Evolutionary conservation across 495 filamentous ascomycete species (phyloP), one percentile per base, ranked within the genome.

Genomic region (Penicillium longicatenatum): DNA sequence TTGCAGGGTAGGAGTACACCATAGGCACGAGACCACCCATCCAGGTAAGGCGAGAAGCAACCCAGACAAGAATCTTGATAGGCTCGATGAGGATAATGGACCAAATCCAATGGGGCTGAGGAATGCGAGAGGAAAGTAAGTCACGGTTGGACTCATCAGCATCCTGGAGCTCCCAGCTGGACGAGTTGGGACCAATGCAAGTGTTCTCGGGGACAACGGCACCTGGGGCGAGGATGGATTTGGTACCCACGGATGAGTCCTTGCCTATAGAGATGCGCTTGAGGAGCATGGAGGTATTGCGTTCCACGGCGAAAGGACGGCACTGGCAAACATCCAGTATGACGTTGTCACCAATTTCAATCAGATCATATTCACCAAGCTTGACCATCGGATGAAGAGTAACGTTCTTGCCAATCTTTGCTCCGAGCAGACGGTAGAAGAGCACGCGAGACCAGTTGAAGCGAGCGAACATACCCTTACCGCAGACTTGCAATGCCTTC

Each of bases 141-240:
- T 72, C 67, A 6, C 74, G 67, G 63, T 75, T 76, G 6, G 64
- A 63, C 41, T 78, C 76, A 29, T 63, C 60, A 2, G 71, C 71
- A 47, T 77, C 72, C 2, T 67, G 60, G 4, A 72, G 58, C 52
- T 80, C 77, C 70, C 75, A 77, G 59, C 72, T 77, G 0, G 75
- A 75, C 11, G 76, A 79, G 54, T 79, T 80, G 12, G 76, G 71
- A 10, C 77, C 77, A 45, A 80, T 75, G 62, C 74, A 78, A 19
- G 71, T 65, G 46, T 67, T 63, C 17, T 67, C 64, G 0, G 77
- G 75, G 8, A 80, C 29, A 26, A 46, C 56, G 0, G 75, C 69
- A 6, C 77, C 77, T n/a, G 77, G 62, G 4, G 77, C 75, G n/a
- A 79, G 33, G 9, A 73, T 65, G 1, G 75, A 71, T 21, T 70